Conservation (phyloP, 108 stramenopile species). For the Skeletonema marinoi region DNA sequence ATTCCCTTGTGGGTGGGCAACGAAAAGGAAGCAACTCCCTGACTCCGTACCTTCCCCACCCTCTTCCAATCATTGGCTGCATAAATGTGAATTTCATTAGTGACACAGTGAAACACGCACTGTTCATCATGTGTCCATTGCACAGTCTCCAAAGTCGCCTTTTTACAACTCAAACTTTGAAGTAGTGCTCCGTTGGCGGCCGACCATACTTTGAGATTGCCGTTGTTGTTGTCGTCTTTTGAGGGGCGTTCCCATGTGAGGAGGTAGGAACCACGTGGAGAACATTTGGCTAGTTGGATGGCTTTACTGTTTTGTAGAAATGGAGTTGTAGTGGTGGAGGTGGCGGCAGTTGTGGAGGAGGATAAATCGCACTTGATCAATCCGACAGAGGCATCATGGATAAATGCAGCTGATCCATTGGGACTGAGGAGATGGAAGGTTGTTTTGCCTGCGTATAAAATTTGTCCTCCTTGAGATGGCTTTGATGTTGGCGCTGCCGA, state of each 20-base stretch:
- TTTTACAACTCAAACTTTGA: constrained; percentile 64
- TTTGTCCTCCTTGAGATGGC: constrained; percentile 34
- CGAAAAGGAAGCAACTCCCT: constrained; percentile 59
- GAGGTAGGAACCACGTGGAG: constrained; percentile 80
- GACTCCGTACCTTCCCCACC: constrained; percentile 63
- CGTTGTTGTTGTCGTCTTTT: constrained; percentile 22
- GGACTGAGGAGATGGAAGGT: constrained; percentile 58
- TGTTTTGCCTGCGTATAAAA: constrained; percentile 53
- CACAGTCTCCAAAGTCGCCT: constrained; percentile 80
- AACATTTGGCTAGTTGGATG: constrained; percentile 76
- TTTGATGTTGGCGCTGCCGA: constrained; percentile 2
- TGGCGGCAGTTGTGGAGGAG: neutral
- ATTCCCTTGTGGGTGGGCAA: constrained; percentile 42
- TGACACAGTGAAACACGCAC: constrained; percentile 62
- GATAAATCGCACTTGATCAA: constrained; percentile 52
- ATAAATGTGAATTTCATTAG: constrained; percentile 84
- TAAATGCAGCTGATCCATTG: constrained; percentile 53
- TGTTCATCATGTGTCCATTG: constrained; percentile 93
- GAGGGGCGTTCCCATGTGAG: constrained; percentile 83
- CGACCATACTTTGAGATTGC: constrained; percentile 85
- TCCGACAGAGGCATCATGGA: constrained; percentile 62
- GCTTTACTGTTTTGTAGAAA: constrained; percentile 49
- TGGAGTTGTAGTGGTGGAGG: neutral
- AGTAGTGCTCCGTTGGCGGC: constrained; percentile 53
- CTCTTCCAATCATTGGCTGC: constrained; percentile 10